Evolutionary conservation across 1,284 basidiomycete genomes (phyloP).

Genomic region (Wallemia ichthyophaga): DNA sequence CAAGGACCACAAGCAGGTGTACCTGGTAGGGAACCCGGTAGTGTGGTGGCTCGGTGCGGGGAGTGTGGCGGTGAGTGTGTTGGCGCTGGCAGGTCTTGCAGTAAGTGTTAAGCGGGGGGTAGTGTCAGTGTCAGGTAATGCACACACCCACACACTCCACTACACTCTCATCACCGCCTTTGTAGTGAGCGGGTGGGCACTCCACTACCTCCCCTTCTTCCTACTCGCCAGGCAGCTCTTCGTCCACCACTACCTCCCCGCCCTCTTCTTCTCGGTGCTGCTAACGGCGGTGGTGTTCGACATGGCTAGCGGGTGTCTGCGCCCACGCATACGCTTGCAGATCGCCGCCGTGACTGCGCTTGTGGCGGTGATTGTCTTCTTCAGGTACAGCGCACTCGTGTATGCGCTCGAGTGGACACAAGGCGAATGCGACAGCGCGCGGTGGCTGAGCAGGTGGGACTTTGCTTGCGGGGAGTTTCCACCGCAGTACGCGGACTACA

Average conservation of each 20-base stretch:
- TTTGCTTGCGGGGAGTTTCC: not conserved
- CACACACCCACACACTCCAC: conserved; percentile 22
- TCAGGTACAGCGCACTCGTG: conserved; percentile 45
- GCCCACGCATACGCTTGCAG: conserved; percentile 44
- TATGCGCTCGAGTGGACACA: conserved; percentile 68
- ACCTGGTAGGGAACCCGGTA: conserved; percentile 74
- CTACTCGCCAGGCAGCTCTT: conserved; percentile 90
- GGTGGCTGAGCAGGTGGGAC: not conserved
- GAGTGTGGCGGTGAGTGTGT: conserved; percentile 32
- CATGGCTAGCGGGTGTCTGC: conserved; percentile 42
- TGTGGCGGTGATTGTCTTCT: conserved; percentile 23
- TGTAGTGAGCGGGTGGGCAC: conserved; percentile 77
- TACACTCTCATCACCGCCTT: conserved; percentile 81
- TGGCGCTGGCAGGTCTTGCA: not conserved
- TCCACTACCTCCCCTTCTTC: conserved; percentile 94
- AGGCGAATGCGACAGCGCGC: not conserved
- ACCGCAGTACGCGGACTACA: not conserved
- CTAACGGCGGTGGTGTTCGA: conserved; percentile 54
- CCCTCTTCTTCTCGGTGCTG: conserved; percentile 78
- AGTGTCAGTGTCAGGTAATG: not conserved
- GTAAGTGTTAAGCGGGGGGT: not conserved
- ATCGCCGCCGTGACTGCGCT: conserved; percentile 43
- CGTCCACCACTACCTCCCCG: conserved; percentile 91
- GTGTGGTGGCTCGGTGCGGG: conserved; percentile 83
- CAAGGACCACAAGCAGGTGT: conserved; percentile 63